Evolutionary conservation across 1,284 basidiomycete species (phyloP), one percentile per base, ranked within the genome.

Genomic region (Bjerkandera adusta): DNA sequence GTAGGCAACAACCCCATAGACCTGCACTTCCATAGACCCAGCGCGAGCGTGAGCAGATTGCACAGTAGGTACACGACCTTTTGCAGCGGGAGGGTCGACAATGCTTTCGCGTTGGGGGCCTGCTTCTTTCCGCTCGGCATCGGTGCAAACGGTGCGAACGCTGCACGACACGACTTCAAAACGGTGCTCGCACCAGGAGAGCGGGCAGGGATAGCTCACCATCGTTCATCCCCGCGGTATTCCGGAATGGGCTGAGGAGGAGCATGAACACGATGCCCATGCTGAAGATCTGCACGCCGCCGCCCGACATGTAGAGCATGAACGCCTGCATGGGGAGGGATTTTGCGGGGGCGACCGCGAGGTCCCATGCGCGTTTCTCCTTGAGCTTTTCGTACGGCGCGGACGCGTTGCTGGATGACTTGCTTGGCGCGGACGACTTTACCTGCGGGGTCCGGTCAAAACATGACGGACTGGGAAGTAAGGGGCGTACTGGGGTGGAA

Each of bases 281-380:
- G 65, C 90, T 93, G 67, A 95, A 95, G 42, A 96, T 88, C 68
- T 96, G 92, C 10, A 95, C 85, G 36, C 91, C 89, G 21, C 89
- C 85, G 33, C 92, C 92, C 20, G 91, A 94, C 85, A 96, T 94
- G 78, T 95, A 96, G 35, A 96, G 76, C 92, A 96, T 95, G 71
- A 96, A 88, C 1, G 83, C 90, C 62, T 95, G 92, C 92, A 95
- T 95, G 3, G 92, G 92, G 18, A 96, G 75, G 10, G 83, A 83
- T 66, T 95, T 94, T 34, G 89, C 89, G 0, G 92, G 92, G 35
- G 81, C 73, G 44, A 87, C 77, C 30, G 92, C 92, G 43, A 92
- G 72, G 54, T 93, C 91, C 90, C 92, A 92, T 45, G 92, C 92
- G 35, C 91, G 81, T 58, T 81, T 83, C 54, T 84, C 77, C 63